phyloP scores from a whole-genome alignment of 1,284 basidiomycete genomes.

The Microbotryum violaceum region DNA sequence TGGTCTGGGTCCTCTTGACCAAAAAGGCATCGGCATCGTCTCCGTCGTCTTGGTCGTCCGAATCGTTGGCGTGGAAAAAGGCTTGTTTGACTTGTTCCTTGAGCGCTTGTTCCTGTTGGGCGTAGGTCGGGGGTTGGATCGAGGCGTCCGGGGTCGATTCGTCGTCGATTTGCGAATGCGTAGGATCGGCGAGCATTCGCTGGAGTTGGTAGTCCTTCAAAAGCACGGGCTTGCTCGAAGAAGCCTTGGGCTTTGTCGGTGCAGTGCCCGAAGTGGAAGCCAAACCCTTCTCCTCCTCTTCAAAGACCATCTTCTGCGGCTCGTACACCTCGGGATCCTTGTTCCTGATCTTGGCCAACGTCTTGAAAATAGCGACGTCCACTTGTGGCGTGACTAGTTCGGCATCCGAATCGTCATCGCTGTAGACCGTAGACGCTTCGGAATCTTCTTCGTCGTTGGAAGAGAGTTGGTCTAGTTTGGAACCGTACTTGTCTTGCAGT shows the following conservation, averaged over 20 bases:
- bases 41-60: conserved; percentile 46
- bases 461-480: conserved; percentile 47
- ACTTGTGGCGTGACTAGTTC: conserved; percentile 89
- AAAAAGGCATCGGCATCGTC: conserved; percentile 55
- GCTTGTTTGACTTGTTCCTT: conserved; percentile 76
- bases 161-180: conserved; percentile 15
- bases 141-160: not conserved
- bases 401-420: conserved; percentile 76
- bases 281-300: conserved; percentile 42
- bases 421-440: conserved; percentile 54
- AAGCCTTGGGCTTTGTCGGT: conserved; percentile 50
- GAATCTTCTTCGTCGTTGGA: conserved; percentile 42
- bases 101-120: conserved; percentile 65
- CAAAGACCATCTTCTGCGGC: conserved; percentile 52
- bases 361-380: conserved; percentile 90
- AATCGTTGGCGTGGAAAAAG: conserved; percentile 49
- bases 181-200: conserved; percentile 39
- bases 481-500: conserved; percentile 77
- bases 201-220: conserved; percentile 46
- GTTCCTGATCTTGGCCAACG: conserved; percentile 73
- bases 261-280: conserved; percentile 32
- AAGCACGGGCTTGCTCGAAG: conserved; percentile 41
- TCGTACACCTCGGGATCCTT: conserved; percentile 77
- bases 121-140: conserved; percentile 13
- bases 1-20: conserved; percentile 63